Evolutionary conservation across 2,329 filamentous ascomycete species (phyloP).

Genomic region (Botrytis galanthina): DNA sequence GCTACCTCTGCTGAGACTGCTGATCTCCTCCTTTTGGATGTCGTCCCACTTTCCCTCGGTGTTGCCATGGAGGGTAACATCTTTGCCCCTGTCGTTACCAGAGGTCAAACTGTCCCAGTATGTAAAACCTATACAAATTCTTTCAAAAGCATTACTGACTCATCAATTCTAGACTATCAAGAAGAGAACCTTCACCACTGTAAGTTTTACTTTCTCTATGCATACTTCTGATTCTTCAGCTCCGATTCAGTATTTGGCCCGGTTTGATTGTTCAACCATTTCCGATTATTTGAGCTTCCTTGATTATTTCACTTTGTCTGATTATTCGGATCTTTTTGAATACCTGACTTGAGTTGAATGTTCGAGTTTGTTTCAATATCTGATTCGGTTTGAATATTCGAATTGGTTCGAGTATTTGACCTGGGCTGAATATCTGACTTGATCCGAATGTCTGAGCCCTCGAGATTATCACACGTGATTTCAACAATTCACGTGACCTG

Average conservation of each 20-base stretch:
- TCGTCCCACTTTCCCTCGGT: conserved; percentile 93
- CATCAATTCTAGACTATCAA: not conserved
- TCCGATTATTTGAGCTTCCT: not conserved
- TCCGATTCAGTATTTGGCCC: not conserved
- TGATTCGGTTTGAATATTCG: not conserved
- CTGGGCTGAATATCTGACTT: too few species aligned
- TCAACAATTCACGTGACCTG: too few species aligned
- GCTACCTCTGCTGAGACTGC: conserved; percentile 91
- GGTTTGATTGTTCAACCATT: not conserved
- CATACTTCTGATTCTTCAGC: not conserved
- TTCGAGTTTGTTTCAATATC: not conserved
- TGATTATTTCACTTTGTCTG: not conserved
- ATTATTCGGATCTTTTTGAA: not conserved
- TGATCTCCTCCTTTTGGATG: conserved; percentile 93
- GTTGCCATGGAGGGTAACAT: conserved; percentile 99
- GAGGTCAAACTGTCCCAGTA: conserved; percentile 73
- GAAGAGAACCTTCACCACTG: conserved; percentile 7
- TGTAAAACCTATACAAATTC: conserved; percentile 51
- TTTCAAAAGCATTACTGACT: conserved; percentile 49
- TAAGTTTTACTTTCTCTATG: not conserved
- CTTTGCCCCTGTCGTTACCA: conserved; percentile 88
- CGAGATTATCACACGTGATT: too few species aligned
- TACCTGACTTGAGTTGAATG: not conserved
- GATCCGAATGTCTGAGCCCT: too few species aligned
- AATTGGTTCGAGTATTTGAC: too few species aligned